A percentile compares a stretch with the other conserved stretches of the same genome.
phyloP scores from a whole-genome alignment of 2,329 filamentous ascomycete genomes.

The Claviceps sp. region DNA sequence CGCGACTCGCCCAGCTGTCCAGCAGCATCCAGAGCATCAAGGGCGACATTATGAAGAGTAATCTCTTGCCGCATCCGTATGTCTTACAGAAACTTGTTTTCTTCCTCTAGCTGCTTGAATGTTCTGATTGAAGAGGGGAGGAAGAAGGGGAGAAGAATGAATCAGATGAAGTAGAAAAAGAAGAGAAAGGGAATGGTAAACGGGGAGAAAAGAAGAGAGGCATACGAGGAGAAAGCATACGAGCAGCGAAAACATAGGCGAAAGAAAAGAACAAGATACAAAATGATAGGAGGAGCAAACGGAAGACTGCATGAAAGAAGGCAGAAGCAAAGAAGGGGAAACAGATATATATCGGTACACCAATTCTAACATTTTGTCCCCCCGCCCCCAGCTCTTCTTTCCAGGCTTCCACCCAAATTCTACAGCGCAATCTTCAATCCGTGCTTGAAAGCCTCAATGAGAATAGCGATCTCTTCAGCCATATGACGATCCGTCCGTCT shows the following conservation, averaged over 20 bases:
- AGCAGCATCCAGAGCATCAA: constrained; percentile 54
- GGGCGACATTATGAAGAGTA: constrained; percentile 44
- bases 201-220: neutral
- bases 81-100: constrained; percentile 8
- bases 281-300: no score
- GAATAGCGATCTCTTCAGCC: constrained; percentile 53
- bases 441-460: constrained; percentile 52
- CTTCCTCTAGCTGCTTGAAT: no score
- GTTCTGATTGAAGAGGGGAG: no score
- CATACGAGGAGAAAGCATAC: no score
- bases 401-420: constrained; percentile 57
- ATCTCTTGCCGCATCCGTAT: constrained; percentile 56
- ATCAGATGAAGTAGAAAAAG: neutral
- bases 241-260: no score
- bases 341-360: no score
- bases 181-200: neutral
- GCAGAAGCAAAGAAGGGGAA: no score
- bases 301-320: no score
- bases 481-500: constrained; percentile 61
- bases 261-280: no score
- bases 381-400: constrained; percentile 45
- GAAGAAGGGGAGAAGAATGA: neutral
- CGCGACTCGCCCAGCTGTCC: constrained; percentile 54
- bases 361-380: neutral
- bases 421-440: constrained; percentile 55